These are phyloP conservation scores for Moesziomyces globuligerus DNA, from an alignment of 1,284 basidiomycete species.

Conservation along the genomic window DNA sequence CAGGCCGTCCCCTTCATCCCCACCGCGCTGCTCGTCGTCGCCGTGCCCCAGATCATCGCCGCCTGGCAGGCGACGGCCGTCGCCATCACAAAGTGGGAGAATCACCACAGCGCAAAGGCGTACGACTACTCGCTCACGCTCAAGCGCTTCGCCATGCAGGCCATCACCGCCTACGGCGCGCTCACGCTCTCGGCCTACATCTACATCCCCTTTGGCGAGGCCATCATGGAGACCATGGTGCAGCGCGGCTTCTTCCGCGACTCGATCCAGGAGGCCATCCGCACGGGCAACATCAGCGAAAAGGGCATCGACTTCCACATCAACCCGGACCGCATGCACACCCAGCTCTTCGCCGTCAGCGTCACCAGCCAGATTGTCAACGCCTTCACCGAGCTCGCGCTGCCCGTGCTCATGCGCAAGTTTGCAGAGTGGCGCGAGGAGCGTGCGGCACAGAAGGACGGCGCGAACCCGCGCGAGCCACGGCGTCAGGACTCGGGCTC, in stretches of 20 bases:
- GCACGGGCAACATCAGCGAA: constrained; percentile 46
- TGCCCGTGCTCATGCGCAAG: constrained; percentile 74
- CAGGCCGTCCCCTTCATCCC: constrained; percentile 79
- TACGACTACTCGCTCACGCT: constrained; percentile 83
- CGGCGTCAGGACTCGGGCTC: constrained; percentile 9
- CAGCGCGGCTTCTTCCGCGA: constrained; percentile 55
- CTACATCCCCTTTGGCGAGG: constrained; percentile 67
- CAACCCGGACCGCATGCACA: constrained; percentile 77
- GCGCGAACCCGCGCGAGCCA: neutral
- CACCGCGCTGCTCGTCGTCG: constrained; percentile 81
- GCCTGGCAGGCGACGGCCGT: constrained; percentile 79
- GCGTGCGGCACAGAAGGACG: constrained; percentile 14
- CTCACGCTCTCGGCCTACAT: constrained; percentile 62
- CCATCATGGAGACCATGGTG: constrained; percentile 59
- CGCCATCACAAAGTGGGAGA: constrained; percentile 84
- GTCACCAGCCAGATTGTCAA: constrained; percentile 90
- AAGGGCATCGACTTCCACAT: constrained; percentile 64
- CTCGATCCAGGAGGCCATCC: constrained; percentile 46
- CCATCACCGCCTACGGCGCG: constrained; percentile 82
- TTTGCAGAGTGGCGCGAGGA: constrained; percentile 46
- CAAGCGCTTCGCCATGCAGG: constrained; percentile 89
- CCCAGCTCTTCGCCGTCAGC: constrained; percentile 93
- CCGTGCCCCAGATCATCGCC: constrained; percentile 85
- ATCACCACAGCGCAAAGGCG: constrained; percentile 75
- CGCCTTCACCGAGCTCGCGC: constrained; percentile 82